These are phyloP conservation scores for Cladosporium sp. DNA, from an alignment of 2,329 filamentous ascomycete species.

Conservation along the genomic window DNA sequence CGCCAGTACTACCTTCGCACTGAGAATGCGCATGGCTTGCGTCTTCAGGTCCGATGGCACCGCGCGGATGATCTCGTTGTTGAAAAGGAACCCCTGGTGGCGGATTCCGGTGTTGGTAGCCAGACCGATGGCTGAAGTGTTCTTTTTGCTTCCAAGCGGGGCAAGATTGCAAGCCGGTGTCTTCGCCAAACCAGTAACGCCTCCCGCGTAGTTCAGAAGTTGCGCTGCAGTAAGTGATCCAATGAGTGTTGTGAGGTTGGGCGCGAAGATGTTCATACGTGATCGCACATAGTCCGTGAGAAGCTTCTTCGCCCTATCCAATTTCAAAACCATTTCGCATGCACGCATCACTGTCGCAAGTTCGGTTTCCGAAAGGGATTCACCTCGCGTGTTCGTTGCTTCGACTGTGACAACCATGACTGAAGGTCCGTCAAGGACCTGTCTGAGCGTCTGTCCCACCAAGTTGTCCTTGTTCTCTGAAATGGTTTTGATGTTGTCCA, in stretches of 20 bases:
- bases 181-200: slow-evolving; percentile 80
- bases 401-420: slow-evolving; percentile 96
- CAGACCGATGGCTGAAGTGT: slow-evolving; percentile 65
- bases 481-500: slow-evolving; percentile 79
- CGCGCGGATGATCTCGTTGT: slow-evolving; percentile 79
- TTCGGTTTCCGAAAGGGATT: slow-evolving; percentile 68
- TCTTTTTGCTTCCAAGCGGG: slow-evolving; percentile 84
- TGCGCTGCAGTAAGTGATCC: slow-evolving; percentile 91
- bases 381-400: slow-evolving; percentile 80
- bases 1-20: slow-evolving; percentile 88
- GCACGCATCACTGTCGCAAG: slow-evolving; percentile 67
- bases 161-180: slow-evolving; percentile 90
- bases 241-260: slow-evolving; percentile 84
- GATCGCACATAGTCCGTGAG: slow-evolving; percentile 94
- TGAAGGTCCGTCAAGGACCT: slow-evolving; percentile 78
- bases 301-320: slow-evolving; percentile 79
- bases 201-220: slow-evolving; percentile 90
- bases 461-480: slow-evolving; percentile 73
- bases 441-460: slow-evolving; percentile 66
- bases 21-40: slow-evolving; percentile 91
- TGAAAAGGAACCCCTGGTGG: slow-evolving; percentile 88
- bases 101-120: slow-evolving; percentile 88
- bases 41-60: slow-evolving; percentile 83
- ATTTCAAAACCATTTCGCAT: slow-evolving; percentile 79
- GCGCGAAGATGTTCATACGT: slow-evolving; percentile 92